Base-by-base conservation (phyloP, 2,329 filamentous ascomycete genomes). In the Stemphylium vesicarium region DNA sequence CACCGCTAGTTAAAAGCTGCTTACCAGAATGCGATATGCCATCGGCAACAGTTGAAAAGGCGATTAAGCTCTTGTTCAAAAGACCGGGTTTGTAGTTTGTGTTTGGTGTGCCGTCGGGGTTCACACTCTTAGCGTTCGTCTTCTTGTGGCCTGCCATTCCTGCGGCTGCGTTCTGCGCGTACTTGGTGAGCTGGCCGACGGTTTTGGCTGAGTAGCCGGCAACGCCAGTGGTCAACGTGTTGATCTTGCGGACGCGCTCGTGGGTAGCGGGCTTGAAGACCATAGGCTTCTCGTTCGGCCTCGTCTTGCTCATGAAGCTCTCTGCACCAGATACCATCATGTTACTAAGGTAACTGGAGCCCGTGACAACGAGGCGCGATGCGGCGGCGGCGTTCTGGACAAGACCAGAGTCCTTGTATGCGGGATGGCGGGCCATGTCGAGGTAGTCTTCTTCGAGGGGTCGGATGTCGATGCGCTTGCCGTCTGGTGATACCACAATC, bases 41-140 rank as follows among this genome's bases (percentile, higher is more conserved):
- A 69, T 99, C 95, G 20, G 92, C 91, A 39, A 99, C 86, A 0
- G 95, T 99, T 35, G 90, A 92, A 75, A 98, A 98, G 0, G 95
- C 95, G 80, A 99, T 98, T 80, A 99, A 81, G 59, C 88, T 92
- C 82, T 96, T 97, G 79, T 99, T 99, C 63, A 99, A 79, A 26
- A 99, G 79, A 4, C 95, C 94, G 0, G 95, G 94, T 77, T 96
- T 96, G 78, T 95, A 96, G 15, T 80, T 77, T 15, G 80, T 73
- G 35, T 81, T 76, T 4, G 83, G 81, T 46, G 87, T 86, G 32
- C 91, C 91, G 57, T 93, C 85, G 55, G 87, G 85, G 55, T 90
- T 90, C 54, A 83, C 84, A 1, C 88, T 87, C 66, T 84, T 85
- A 16, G 83, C 64, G 77, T 83, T 56, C 74, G 79, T 78, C 46